Evolutionary conservation across 2,329 filamentous ascomycete species (phyloP).

Genomic region (Penicillium italicum): DNA sequence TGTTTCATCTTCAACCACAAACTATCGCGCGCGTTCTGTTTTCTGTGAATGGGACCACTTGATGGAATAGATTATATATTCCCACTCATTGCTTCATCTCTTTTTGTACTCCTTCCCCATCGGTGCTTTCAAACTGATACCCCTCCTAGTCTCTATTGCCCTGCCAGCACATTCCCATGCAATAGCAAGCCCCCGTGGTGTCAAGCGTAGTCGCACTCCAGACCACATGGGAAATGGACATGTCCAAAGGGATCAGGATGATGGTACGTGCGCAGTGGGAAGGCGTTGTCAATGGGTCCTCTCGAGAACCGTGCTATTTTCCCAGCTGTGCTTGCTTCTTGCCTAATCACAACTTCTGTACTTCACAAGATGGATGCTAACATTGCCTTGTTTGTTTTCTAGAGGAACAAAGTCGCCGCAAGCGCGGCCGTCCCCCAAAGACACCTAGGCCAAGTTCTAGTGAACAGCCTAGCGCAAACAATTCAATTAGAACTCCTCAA

Average conservation of each 20-base stretch:
- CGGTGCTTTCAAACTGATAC: constrained; percentile 34
- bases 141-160: constrained; percentile 34
- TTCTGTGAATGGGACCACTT: background rate
- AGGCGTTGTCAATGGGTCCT: constrained; percentile 1
- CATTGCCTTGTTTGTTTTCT: constrained; percentile 7
- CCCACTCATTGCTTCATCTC: constrained; percentile 3
- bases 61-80: constrained; percentile 8
- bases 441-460: constrained; percentile 39
- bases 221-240: constrained; percentile 59
- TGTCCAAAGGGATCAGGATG: constrained; percentile 61
- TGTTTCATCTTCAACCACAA: constrained; percentile 2
- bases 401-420: constrained; percentile 46
- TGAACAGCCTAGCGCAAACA: constrained; percentile 32
- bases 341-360: constrained; percentile 16
- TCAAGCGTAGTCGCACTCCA: constrained; percentile 77
- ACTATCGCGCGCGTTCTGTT: constrained; percentile 7
- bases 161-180: constrained; percentile 42
- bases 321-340: background rate
- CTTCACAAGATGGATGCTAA: constrained; percentile 16
- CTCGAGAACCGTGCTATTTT: background rate
- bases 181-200: constrained; percentile 60
- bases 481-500: constrained; percentile 40
- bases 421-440: constrained; percentile 51
- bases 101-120: constrained; percentile 17
- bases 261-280: constrained; percentile 60